These are phyloP conservation scores for Lotmaria passim DNA, from an alignment of 208 protist species.

Conservation along the genomic window DNA sequence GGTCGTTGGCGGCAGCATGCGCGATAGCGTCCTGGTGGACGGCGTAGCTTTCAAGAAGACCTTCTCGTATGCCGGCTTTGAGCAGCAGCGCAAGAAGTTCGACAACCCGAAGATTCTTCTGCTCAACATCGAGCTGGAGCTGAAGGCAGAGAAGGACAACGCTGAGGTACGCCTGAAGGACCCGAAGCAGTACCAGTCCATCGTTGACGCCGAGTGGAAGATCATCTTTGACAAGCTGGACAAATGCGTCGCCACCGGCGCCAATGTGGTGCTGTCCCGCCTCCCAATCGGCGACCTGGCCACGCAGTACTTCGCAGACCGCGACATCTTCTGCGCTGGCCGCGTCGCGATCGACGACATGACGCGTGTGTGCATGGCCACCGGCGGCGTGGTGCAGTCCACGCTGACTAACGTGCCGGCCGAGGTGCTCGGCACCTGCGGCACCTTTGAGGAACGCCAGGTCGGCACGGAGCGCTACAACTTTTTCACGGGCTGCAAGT, in stretches of 20 bases:
- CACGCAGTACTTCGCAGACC: slow-evolving; percentile 99
- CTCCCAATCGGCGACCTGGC: slow-evolving; percentile 99
- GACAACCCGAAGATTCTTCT: slow-evolving; percentile 98
- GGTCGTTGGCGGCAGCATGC: slow-evolving; percentile 98
- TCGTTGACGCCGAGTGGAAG: slow-evolving; percentile 99
- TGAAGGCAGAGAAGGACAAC: slow-evolving; percentile 99
- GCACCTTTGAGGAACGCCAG: slow-evolving; percentile 99
- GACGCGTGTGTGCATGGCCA: slow-evolving; percentile 95
- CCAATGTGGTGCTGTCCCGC: slow-evolving; percentile 99
- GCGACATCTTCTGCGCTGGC: slow-evolving; percentile 99
- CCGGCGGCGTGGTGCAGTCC: slow-evolving; percentile 97
- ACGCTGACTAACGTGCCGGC: slow-evolving; percentile 96
- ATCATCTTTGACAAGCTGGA: slow-evolving; percentile 99
- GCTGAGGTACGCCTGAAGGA: slow-evolving; percentile 99
- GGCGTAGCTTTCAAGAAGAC: slow-evolving; percentile 99
- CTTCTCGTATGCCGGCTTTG: slow-evolving; percentile 99
- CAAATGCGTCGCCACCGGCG: slow-evolving; percentile 97
- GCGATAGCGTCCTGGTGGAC: slow-evolving; percentile 98
- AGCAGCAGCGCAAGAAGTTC: slow-evolving; percentile 99
- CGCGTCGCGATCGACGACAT: slow-evolving; percentile 98
- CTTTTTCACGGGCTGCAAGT: slow-evolving; percentile 98
- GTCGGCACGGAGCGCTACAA: slow-evolving; percentile 99
- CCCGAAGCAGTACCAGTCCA: slow-evolving; percentile 99
- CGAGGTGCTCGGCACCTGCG: slow-evolving; percentile 96
- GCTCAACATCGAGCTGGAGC: slow-evolving; percentile 99